These are phyloP conservation scores for Artemisia annua DNA, from an alignment of 129 eudicot species.

Conservation along the genomic window DNA sequence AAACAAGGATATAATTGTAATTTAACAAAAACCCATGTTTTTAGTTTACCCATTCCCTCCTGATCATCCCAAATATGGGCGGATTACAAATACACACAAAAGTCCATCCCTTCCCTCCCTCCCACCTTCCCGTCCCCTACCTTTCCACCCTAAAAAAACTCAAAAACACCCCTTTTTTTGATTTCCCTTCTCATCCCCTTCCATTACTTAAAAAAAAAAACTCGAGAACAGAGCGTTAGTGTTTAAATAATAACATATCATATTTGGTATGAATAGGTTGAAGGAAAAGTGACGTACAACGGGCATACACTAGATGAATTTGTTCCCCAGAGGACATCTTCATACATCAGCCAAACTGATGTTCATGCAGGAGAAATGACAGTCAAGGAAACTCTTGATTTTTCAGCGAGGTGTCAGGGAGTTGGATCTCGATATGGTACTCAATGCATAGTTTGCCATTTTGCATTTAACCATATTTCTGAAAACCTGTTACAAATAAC, in stretches of 20 bases:
- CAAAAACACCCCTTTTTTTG: no score
- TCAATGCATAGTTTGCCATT: not conserved
- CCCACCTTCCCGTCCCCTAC: no score
- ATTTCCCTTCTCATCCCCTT: no score
- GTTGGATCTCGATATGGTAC: slow-evolving; percentile 82
- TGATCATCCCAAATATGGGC: no score
- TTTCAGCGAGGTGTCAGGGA: slow-evolving; percentile 88
- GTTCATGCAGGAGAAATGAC: slow-evolving; percentile 83
- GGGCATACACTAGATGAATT: slow-evolving; percentile 76
- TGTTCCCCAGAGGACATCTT: slow-evolving; percentile 75
- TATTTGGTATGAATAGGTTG: slow-evolving; percentile 23
- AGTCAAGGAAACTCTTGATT: slow-evolving; percentile 81
- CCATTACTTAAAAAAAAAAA: no score
- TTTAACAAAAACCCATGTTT: no score
- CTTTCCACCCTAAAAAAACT: no score
- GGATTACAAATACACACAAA: no score
- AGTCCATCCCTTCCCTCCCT: no score
- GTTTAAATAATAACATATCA: not conserved
- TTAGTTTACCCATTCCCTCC: no score
- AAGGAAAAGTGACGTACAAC: slow-evolving; percentile 78
- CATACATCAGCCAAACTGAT: slow-evolving; percentile 83
- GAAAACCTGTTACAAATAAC: not conserved
- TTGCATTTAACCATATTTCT: not conserved
- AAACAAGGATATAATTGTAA: no score
- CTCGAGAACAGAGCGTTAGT: no score